These are phyloP conservation scores for Nakaseomyces uthaithaninus DNA, from an alignment of 1,139 yeast genomes.

Conservation along the genomic window DNA sequence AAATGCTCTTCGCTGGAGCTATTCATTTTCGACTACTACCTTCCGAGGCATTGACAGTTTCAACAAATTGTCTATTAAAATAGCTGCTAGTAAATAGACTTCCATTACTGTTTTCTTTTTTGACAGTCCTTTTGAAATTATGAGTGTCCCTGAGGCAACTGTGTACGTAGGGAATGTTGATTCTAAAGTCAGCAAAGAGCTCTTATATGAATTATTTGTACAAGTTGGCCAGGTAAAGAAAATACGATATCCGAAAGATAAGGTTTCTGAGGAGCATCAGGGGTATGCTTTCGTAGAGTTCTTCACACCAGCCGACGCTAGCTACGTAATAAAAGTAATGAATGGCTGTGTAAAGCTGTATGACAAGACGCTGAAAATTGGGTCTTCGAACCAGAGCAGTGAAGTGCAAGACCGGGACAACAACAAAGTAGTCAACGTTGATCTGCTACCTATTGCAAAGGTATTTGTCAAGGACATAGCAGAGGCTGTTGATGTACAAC, in stretches of 20 bases:
- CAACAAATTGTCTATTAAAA: no score
- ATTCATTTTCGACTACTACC: no score
- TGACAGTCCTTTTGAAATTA: no score
- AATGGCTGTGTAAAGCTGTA: slow-evolving; percentile 45
- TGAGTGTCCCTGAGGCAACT: slow-evolving; percentile 50
- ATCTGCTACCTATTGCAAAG: slow-evolving; percentile 62
- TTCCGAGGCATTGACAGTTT: no score
- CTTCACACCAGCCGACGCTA: slow-evolving; percentile 51
- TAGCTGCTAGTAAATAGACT: no score
- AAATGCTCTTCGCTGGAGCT: no score
- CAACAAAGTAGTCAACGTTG: slow-evolving; percentile 15
- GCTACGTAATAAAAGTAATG: slow-evolving; percentile 57
- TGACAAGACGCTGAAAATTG: slow-evolving; percentile 57
- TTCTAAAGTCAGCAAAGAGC: slow-evolving; percentile 55
- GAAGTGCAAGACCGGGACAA: slow-evolving; percentile 25
- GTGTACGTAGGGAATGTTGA: slow-evolving; percentile 82
- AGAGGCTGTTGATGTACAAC: slow-evolving; percentile 56
- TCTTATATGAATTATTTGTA: slow-evolving; percentile 71
- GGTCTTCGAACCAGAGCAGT: slow-evolving; percentile 36
- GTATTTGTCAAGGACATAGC: slow-evolving; percentile 67
- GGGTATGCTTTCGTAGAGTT: slow-evolving; percentile 89
- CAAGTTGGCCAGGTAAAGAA: slow-evolving; percentile 77
- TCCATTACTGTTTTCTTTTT: no score
- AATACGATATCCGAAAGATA: slow-evolving; percentile 72
- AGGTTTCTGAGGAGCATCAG: slow-evolving; percentile 61